A percentile compares a stretch with the other conserved stretches of the same genome.
phyloP scores from a whole-genome alignment of 306 rosid species.

The Cucurbita pepo region DNA sequence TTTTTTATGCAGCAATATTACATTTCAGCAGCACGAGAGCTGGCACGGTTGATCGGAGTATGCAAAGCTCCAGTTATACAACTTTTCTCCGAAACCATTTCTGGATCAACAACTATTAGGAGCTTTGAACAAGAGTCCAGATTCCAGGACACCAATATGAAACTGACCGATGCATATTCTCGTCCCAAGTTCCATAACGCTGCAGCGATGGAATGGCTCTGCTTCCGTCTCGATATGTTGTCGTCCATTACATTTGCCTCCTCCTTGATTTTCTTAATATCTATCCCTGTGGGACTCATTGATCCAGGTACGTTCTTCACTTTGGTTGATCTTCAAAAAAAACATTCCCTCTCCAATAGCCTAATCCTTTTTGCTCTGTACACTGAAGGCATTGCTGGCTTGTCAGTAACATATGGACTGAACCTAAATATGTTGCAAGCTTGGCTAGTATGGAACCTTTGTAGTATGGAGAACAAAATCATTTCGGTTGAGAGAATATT shows the following conservation, averaged over 20 bases:
- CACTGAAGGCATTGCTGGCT: conserved; percentile 57
- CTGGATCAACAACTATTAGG: conserved; percentile 67
- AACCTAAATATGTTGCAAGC: conserved; percentile 39
- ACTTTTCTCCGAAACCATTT: conserved; percentile 69
- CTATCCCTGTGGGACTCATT: conserved; percentile 37
- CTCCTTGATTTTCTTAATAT: conserved; percentile 42
- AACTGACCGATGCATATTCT: conserved; percentile 37
- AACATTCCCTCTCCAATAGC: background rate
- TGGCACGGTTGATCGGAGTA: conserved; percentile 62
- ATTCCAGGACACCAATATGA: conserved; percentile 44
- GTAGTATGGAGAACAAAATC: conserved; percentile 59
- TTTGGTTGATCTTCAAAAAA: background rate
- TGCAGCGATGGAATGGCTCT: conserved; percentile 52
- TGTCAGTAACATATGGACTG: conserved; percentile 77
- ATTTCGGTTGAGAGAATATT: conserved; percentile 78
- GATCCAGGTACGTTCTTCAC: conserved; percentile 32
- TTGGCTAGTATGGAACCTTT: conserved; percentile 30
- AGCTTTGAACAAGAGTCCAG: conserved; percentile 58
- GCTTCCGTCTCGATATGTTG: conserved; percentile 47
- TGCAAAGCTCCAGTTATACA: conserved; percentile 89
- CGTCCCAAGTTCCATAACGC: conserved; percentile 36
- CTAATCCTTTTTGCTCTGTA: background rate
- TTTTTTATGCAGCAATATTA: conserved; percentile 47
- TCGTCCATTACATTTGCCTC: conserved; percentile 39
- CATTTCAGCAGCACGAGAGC: conserved; percentile 51